Percentiles rank a stretch among this genome's conserved stretches.
Evolutionary conservation across 192 early-diverging fungal genomes (phyloP).

Genomic region (Phlyctochytrium planicorne): DNA sequence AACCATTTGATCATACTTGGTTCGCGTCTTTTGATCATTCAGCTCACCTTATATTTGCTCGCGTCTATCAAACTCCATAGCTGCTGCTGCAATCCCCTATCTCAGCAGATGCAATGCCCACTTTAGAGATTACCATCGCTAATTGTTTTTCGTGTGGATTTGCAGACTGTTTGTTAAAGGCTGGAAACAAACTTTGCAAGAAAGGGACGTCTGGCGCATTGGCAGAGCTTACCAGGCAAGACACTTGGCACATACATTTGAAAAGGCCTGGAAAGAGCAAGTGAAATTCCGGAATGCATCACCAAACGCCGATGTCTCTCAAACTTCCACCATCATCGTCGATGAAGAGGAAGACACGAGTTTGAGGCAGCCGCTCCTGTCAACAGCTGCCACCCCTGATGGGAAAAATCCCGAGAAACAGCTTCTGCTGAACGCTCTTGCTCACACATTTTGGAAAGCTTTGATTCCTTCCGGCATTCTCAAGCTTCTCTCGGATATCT

Average conservation of each 20-base stretch:
- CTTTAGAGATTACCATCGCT: background rate
- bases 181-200: conserved; percentile 53
- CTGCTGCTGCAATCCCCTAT: background rate
- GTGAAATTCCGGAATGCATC: background rate
- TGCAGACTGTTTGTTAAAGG: conserved; percentile 36
- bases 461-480: conserved; percentile 37
- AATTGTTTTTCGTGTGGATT: background rate
- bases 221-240: conserved; percentile 21
- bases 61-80: no score
- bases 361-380: conserved; percentile 4
- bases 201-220: conserved; percentile 61
- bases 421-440: conserved; percentile 14
- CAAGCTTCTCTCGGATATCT: conserved; percentile 36
- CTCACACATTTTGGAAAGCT: conserved; percentile 23
- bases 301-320: conserved; percentile 5
- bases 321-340: conserved; percentile 25
- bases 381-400: background rate
- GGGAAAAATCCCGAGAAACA: conserved; percentile 2
- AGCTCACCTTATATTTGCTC: background rate
- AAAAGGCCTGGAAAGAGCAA: conserved; percentile 31
- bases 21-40: background rate
- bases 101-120: background rate
- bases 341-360: background rate
- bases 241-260: conserved; percentile 25
- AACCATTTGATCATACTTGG: no score